Evolutionary conservation across 1,284 basidiomycete genomes (phyloP).

Genomic region (Cutaneotrichosporon sp.): DNA sequence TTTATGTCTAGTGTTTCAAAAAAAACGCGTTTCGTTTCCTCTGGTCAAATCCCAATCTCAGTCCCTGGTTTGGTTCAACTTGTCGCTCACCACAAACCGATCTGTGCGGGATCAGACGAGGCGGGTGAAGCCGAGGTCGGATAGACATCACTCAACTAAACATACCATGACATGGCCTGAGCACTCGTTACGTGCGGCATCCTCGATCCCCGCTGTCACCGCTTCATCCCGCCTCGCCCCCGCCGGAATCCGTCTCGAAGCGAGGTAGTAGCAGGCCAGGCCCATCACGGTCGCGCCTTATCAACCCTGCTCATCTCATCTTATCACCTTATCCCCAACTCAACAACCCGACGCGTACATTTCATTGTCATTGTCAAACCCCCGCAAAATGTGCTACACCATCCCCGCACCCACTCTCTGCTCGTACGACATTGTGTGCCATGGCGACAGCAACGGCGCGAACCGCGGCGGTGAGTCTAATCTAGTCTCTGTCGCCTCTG

Average conservation of each 20-base stretch:
- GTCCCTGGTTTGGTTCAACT: no score
- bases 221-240: background rate
- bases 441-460: background rate
- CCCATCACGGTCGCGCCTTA: background rate
- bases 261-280: background rate
- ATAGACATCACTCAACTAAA: no score
- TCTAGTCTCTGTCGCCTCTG: no score
- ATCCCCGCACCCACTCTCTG: background rate
- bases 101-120: no score
- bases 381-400: background rate
- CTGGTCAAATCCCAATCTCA: no score
- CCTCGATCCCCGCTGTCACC: background rate
- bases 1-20: background rate
- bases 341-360: background rate
- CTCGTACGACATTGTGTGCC: slow-evolving; percentile 1
- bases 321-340: background rate
- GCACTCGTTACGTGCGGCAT: no score
- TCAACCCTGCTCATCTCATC: background rate
- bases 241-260: background rate
- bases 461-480: slow-evolving; percentile 1
- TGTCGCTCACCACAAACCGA: no score
- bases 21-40: no score
- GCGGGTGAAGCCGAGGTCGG: no score
- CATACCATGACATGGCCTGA: no score
- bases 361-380: background rate